A percentile compares a stretch with the other conserved stretches of the same genome.
These are phyloP conservation scores for Dioscorea alata DNA, from an alignment of 106 monocot species.

Conservation along the genomic window DNA sequence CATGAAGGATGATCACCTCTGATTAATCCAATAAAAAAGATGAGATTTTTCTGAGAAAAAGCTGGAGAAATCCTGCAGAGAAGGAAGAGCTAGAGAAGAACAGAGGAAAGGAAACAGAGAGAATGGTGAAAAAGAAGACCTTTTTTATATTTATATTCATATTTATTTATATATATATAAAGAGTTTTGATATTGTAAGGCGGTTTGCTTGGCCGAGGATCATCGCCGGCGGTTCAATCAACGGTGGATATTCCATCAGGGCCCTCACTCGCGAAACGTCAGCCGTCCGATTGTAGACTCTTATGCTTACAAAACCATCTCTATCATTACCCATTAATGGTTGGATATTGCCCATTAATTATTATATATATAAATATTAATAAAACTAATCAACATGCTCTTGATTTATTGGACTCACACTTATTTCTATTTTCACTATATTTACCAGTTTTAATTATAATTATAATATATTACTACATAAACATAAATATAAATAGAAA, in stretches of 20 bases:
- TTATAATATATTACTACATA: too few species aligned
- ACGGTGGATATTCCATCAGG: not conserved
- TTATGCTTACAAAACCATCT: not conserved
- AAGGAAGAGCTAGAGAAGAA: not conserved
- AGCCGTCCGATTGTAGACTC: not conserved
- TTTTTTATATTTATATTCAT: not conserved
- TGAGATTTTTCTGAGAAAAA: too few species aligned
- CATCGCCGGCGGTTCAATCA: not conserved
- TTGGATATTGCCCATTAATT: not conserved
- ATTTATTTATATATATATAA: not conserved
- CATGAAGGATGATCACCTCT: too few species aligned
- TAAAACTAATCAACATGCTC: too few species aligned
- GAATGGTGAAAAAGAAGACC: not conserved
- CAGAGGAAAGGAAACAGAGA: not conserved
- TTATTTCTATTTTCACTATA: not conserved
- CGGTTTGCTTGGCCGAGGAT: not conserved
- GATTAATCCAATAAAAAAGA: too few species aligned
- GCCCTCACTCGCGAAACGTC: not conserved
- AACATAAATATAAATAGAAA: too few species aligned
- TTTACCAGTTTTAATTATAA: not conserved
- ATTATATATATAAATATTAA: not conserved
- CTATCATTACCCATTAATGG: not conserved
- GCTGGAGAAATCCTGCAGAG: not conserved
- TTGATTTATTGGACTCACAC: not conserved
- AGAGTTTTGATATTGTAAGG: not conserved